These are phyloP conservation scores for Helianthus tuberosus DNA, from an alignment of 129 eudicot species.

Conservation along the genomic window DNA sequence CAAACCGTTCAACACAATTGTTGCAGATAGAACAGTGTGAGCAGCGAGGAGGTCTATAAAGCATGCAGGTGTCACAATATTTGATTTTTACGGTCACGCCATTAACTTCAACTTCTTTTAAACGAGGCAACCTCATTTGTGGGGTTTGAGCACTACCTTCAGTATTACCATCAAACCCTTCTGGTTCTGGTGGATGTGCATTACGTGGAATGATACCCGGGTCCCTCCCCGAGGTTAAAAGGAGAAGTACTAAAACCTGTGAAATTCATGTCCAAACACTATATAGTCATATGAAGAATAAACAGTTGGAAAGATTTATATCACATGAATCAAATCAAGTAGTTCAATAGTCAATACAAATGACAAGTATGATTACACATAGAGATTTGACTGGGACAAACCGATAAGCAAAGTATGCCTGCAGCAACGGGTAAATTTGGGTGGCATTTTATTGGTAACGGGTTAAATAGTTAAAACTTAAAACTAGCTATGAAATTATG, in stretches of 20 bases:
- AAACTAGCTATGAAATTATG: background rate
- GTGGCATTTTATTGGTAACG: background rate
- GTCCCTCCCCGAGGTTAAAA: constrained; percentile 96
- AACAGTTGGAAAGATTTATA: constrained; percentile 5
- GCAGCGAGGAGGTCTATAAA: constrained; percentile 98
- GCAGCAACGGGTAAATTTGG: background rate
- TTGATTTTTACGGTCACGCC: constrained; percentile 89
- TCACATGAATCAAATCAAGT: background rate
- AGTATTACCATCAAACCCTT: constrained; percentile 68
- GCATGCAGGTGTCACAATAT: constrained; percentile 99
- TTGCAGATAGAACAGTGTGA: constrained; percentile 99
- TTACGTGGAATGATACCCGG: constrained; percentile 99
- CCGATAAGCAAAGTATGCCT: background rate
- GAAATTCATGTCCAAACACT: constrained; percentile 23
- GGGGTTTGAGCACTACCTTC: constrained; percentile 94
- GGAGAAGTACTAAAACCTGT: constrained; percentile 88
- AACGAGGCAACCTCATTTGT: constrained; percentile 83
- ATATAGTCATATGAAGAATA: background rate
- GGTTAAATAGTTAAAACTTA: constrained; percentile 2
- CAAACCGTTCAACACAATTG: constrained; percentile 96
- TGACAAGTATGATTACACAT: constrained; percentile 9
- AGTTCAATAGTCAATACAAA: background rate
- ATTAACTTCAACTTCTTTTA: constrained; percentile 96
- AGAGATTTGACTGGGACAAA: background rate
- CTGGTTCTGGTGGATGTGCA: constrained; percentile 99